phyloP scores from a whole-genome alignment of 2,329 filamentous ascomycete species.

The Monosporascus sp. region DNA sequence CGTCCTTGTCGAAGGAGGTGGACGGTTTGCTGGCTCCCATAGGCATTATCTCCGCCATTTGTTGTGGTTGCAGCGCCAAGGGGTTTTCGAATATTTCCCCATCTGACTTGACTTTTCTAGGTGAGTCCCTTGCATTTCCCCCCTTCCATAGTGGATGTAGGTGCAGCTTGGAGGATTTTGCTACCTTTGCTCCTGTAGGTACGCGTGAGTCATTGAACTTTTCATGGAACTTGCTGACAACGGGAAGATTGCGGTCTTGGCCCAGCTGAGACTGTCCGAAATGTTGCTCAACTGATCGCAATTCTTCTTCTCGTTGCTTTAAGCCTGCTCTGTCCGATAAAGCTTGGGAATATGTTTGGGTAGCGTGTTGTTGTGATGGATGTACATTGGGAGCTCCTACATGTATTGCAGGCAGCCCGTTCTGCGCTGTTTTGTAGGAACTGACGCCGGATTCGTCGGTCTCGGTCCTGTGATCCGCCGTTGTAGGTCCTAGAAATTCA shows the following conservation, averaged over 20 bases:
- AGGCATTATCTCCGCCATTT: not conserved
- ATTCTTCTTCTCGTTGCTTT: conserved; percentile 33
- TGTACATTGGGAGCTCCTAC: conserved; percentile 2
- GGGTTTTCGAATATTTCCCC: not conserved
- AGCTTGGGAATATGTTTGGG: conserved; percentile 14
- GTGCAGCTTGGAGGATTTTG: conserved; percentile 33
- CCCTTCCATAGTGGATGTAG: conserved; percentile 19
- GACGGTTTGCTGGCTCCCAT: not conserved
- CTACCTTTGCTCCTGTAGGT: conserved; percentile 15
- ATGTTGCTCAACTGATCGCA: conserved; percentile 34
- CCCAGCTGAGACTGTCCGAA: conserved; percentile 31
- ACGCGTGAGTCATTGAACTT: conserved; percentile 27
- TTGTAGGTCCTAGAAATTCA: conserved; percentile 10
- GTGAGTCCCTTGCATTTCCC: not conserved
- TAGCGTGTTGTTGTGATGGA: conserved; percentile 5
- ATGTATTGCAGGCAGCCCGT: conserved; percentile 13
- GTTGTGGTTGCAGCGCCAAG: not conserved
- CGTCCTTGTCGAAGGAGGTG: not conserved
- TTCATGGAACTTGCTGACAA: conserved; percentile 38
- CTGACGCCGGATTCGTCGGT: conserved; percentile 21
- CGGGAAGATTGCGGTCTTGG: conserved; percentile 22
- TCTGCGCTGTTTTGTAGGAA: conserved; percentile 25
- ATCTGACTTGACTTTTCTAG: not conserved
- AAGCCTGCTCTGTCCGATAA: conserved; percentile 35
- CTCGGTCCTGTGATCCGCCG: conserved; percentile 10